These are phyloP conservation scores for Chamaecrista fasciculata DNA, from an alignment of 306 rosid genomes.

Conservation along the genomic window DNA sequence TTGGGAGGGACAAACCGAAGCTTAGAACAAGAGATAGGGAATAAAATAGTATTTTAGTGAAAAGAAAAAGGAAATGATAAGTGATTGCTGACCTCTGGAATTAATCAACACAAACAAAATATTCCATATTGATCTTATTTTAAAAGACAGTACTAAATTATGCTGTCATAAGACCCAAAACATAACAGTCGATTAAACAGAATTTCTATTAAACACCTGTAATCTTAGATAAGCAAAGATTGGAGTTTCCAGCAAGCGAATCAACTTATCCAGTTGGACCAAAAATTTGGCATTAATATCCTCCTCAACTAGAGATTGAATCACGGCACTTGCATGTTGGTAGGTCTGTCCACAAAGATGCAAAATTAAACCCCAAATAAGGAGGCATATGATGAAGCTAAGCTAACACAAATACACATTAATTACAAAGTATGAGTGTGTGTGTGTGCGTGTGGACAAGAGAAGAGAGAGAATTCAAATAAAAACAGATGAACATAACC, in stretches of 20 bases:
- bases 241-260: constrained; percentile 94
- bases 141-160: constrained; percentile 18
- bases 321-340: constrained; percentile 83
- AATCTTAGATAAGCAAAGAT: constrained; percentile 85
- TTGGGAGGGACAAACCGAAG: not conserved
- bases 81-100: not conserved
- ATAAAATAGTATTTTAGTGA: not conserved
- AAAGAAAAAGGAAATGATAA: not conserved
- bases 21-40: not conserved
- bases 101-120: constrained; percentile 2
- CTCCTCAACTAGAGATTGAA: constrained; percentile 89
- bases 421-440: not conserved
- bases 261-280: constrained; percentile 93
- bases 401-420: constrained; percentile 21
- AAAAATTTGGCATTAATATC: constrained; percentile 83
- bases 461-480: not conserved
- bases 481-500: constrained; percentile 13
- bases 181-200: constrained; percentile 18
- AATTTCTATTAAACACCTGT: constrained; percentile 58
- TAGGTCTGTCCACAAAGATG: constrained; percentile 68
- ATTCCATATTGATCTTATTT: constrained; percentile 14
- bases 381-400: constrained; percentile 9
- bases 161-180: constrained; percentile 20
- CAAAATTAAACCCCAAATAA: constrained; percentile 18
- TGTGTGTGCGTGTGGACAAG: not conserved